Base-by-base conservation (phyloP, 2,329 filamentous ascomycete species). In the Sarocladium kiliense region DNA sequence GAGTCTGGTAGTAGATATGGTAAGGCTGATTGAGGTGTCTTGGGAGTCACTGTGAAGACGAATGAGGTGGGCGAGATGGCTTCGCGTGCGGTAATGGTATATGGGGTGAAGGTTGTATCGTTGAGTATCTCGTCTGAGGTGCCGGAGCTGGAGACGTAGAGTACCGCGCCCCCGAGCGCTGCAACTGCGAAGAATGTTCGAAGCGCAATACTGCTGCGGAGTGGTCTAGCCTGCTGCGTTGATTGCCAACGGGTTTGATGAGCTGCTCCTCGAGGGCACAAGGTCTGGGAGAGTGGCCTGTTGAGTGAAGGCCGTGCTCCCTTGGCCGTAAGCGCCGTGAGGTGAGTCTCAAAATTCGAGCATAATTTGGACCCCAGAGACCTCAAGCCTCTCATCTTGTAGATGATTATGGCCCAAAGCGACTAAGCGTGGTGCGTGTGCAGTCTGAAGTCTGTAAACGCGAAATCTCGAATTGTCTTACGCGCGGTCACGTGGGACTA, bases 41-140 rank as follows among this genome's bases (percentile, higher is more conserved):
- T 65, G 12, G 83, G 76, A 25, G 71, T 71, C 25, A 92, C 69
- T 9, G 84, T 87, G 61, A 93, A 80, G 61, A 93, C 78, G 62
- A 88, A 84, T 56, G 82, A 85, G 0, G 84, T 85, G 1, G 82
- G 78, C 0, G 88, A 88, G 42, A 91, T 79, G 23, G 76, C 70
- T 51, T 87, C 79, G 60, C 81, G 82, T 25, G 76, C 69, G 16
- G 80, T 74, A 59, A 94, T 79, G 25, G 76, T 81, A 71, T 88
- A 92, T 2, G 82, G 79, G 34, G 79, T 79, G 69, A 91, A 91
- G 23, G 74, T 77, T 55, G 76, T 72, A 14, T 74, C 68, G 70
- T 88, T 85, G 57, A 90, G 77, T 2, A 63, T 65, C 2, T 62
- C 59, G 0, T 62, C 57, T 5, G 56, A 60, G 25, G 63, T 55